Base-by-base conservation (phyloP, 805 yeast species). In the Candida sithepensis region DNA sequence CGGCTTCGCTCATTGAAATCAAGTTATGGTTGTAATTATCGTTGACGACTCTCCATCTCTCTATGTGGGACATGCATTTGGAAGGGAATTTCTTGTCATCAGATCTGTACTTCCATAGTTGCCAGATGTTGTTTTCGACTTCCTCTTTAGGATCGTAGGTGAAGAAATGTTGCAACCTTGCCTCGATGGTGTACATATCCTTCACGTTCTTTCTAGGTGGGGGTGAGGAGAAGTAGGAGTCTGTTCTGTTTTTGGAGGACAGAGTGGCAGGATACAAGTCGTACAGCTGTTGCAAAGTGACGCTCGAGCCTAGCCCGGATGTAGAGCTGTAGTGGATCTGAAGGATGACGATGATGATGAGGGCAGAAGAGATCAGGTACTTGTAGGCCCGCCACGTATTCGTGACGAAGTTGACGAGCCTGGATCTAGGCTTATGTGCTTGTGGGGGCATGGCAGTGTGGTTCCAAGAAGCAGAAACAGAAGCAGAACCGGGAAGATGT, bases 71-170 rank as follows among this genome's bases (percentile, higher is more conserved):
- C 21, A 46, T 40, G n/a, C 48, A 45, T 16, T 28, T 34, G 5
- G 45, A 38, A 2, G 60, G 60, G 38, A 57, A 55, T 21, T 34
- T 41, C 26, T 28, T 52, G 45, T 61, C 59, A 39, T 61, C 67
- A 1, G 60, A 45, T 22, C 53, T 48, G 21, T 52, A 42, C 22
- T 48, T 47, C 63, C 64, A 61, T 12, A 65, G 24, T 48, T 65
- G 69, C 63, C 63, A 62, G 26, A 65, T 63, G 42, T 61, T 55
- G 41, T 57, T 59, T 47, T 64, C 69, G n/a, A 63, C 47, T 21
- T 54, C 59, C 3, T 41, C 52, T 2, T 47, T 33, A 14, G 41
- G 40, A 33, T 59, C 53, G 46, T 55, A 65, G 10, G 63, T 64
- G 42, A 64, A 64, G 23, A 45, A 54, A 33, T 51, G 51, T 20